These are phyloP conservation scores for Triadica sebifera DNA, from an alignment of 345 rosid genomes.

Conservation along the genomic window DNA sequence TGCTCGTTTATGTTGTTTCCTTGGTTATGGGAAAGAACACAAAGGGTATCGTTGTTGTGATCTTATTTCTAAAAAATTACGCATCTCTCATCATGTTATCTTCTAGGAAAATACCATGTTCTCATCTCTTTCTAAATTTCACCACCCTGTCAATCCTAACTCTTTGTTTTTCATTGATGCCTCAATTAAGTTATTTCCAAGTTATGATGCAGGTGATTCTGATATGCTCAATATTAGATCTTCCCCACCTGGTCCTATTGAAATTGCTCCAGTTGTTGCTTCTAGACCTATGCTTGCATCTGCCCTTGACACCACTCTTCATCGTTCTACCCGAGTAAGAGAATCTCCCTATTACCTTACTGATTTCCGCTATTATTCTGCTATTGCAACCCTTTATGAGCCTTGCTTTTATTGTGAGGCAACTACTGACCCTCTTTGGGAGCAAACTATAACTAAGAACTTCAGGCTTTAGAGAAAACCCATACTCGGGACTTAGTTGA, in stretches of 20 bases:
- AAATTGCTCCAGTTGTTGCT: too few species aligned
- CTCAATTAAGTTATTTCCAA: neutral
- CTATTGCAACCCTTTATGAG: neutral
- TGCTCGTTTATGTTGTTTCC: neutral
- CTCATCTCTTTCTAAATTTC: neutral
- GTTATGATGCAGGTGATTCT: neutral
- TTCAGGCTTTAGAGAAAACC: neutral
- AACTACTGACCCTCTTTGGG: neutral
- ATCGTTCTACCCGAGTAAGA: neutral
- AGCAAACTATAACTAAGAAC: neutral
- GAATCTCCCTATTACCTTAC: neutral
- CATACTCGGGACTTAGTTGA: neutral
- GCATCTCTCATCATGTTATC: neutral
- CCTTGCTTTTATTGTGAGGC: neutral
- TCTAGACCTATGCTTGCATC: too few species aligned
- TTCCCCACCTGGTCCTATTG: neutral
- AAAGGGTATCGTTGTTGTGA: neutral
- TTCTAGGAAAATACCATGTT: neutral
- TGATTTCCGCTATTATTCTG: neutral
- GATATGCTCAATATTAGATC: neutral
- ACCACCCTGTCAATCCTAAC: neutral
- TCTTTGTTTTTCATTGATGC: neutral
- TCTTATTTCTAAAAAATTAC: neutral
- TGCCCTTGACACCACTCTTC: too few species aligned
- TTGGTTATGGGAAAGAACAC: neutral